phyloP scores from a whole-genome alignment of 495 filamentous ascomycete genomes.

The Penicillium goetzii region DNA sequence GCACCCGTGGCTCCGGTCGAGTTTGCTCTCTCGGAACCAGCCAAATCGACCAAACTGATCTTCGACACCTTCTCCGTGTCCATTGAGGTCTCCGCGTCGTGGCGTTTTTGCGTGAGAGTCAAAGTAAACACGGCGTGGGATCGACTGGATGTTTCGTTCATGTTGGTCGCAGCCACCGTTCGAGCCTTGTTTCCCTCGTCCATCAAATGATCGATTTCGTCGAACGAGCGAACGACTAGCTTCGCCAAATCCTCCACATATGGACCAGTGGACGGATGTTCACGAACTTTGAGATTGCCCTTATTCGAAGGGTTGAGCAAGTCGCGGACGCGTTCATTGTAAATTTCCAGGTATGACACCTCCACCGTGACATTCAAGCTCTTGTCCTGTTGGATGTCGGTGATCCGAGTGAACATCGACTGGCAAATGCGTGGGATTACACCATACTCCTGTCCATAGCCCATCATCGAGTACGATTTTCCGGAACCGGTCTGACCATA shows the following conservation, averaged over 20 bases:
- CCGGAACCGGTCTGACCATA: constrained; percentile 99
- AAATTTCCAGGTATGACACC: constrained; percentile 98
- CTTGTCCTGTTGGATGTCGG: constrained; percentile 72
- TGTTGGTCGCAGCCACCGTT: constrained; percentile 98
- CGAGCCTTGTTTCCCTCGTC: constrained; percentile 98
- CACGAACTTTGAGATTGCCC: constrained; percentile 93
- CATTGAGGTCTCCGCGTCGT: constrained; percentile 93
- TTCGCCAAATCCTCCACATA: constrained; percentile 99
- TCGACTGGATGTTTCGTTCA: constrained; percentile 99
- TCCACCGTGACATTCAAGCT: constrained; percentile 89
- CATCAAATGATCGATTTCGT: constrained; percentile 97
- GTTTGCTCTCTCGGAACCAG: constrained; percentile 93
- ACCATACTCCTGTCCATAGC: constrained; percentile 93
- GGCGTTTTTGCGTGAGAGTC: constrained; percentile 91
- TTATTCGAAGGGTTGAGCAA: constrained; percentile 95
- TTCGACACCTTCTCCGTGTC: constrained; percentile 96
- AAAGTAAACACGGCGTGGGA: constrained; percentile 98
- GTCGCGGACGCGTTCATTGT: constrained; percentile 97
- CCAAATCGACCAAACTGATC: constrained; percentile 96
- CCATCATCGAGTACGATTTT: constrained; percentile 99
- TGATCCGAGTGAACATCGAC: constrained; percentile 93
- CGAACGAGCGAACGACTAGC: constrained; percentile 93
- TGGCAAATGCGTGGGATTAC: constrained; percentile 98
- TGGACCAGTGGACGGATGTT: constrained; percentile 95
- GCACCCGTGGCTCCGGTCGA: constrained; percentile 96